Evolutionary conservation across 257 asterid genomes (phyloP).

Genomic region (Thymus quinquecostatus): DNA sequence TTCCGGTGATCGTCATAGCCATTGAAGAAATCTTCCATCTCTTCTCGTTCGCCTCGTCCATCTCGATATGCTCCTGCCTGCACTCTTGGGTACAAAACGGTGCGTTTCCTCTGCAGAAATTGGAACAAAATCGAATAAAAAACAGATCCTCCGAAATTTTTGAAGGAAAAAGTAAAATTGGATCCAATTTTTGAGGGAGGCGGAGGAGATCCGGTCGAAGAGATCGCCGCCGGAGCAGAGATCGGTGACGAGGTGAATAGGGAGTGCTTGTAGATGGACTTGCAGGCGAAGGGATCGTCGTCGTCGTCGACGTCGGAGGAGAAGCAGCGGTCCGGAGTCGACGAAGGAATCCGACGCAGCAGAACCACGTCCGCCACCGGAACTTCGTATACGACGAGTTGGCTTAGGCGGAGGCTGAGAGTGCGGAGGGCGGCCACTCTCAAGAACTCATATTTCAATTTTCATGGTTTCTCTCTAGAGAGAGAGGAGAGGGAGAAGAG

Average conservation of each 20-base stretch:
- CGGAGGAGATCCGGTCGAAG: slow-evolving; percentile 59
- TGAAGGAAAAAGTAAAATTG: background rate
- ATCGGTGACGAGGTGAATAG: slow-evolving; percentile 68
- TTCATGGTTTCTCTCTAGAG: too few species aligned
- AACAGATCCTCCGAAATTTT: background rate
- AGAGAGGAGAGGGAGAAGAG: too few species aligned
- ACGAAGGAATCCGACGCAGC: slow-evolving; percentile 83
- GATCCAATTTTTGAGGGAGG: slow-evolving; percentile 9
- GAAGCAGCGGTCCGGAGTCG: slow-evolving; percentile 64
- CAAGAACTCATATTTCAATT: too few species aligned
- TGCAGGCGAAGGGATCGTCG: slow-evolving; percentile 57
- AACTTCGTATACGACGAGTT: too few species aligned
- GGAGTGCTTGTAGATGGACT: slow-evolving; percentile 60
- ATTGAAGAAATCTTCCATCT: slow-evolving; percentile 61
- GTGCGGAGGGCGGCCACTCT: too few species aligned
- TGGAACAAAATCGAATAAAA: background rate
- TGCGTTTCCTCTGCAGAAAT: slow-evolving; percentile 55
- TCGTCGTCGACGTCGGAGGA: slow-evolving; percentile 36
- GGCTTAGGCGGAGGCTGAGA: too few species aligned
- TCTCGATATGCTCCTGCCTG: slow-evolving; percentile 64
- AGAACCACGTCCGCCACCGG: slow-evolving; percentile 37
- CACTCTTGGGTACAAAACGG: slow-evolving; percentile 77
- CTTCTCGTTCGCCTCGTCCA: slow-evolving; percentile 53
- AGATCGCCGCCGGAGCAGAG: slow-evolving; percentile 76
- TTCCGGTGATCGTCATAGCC: slow-evolving; percentile 79